Evolutionary conservation across 495 filamentous ascomycete species (phyloP), one percentile per base, ranked within the genome.

Genomic region (Talaromyces trachyspermus): DNA sequence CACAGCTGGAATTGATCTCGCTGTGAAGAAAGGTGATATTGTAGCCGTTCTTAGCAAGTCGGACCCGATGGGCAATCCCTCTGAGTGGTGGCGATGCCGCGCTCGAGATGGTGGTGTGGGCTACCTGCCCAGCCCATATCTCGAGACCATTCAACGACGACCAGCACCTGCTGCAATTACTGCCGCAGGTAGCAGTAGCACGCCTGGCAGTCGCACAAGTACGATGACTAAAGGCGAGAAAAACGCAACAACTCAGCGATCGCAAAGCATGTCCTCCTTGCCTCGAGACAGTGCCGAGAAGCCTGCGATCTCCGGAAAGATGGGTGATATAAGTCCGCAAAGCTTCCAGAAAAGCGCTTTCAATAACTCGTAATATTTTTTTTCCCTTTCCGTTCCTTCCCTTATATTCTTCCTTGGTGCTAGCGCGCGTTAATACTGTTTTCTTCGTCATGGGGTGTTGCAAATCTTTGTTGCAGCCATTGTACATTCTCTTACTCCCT

Each of bases 41-140:
- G 90, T 99, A 15, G 92, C 92, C 29, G 89, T 99, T 5, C 74
- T 99, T 42, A 84, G 84, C 67, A 96, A 96, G 71, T 82, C 78
- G 8, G 92, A 99, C 60, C 91, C 92, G 1, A 77, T 89, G 64
- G 94, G 94, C 39, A 87, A 95, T 54, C 81, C 88, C 10, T 85
- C 81, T 43, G 89, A 97, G 60, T 99, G 92, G 92, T 99, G 92
- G 92, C 81, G 85, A 48, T 99, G 92, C 66, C 75, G 92, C 47
- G 86, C 90, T n/a, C 74, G 94, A 40, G 89, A 97, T 60, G 89
- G 88, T 14, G 72, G 88, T 15, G 81, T 95, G 39, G 92, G 92
- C 2, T 99, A 95, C 59, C 74, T 99, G 9, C 92, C 92, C 5
- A 76, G 81, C 3, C 84, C 86, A 0, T 99, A 95, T 66, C 74